phyloP scores from a whole-genome alignment of 2,329 filamentous ascomycete genomes.

The Blumeria hordei region DNA sequence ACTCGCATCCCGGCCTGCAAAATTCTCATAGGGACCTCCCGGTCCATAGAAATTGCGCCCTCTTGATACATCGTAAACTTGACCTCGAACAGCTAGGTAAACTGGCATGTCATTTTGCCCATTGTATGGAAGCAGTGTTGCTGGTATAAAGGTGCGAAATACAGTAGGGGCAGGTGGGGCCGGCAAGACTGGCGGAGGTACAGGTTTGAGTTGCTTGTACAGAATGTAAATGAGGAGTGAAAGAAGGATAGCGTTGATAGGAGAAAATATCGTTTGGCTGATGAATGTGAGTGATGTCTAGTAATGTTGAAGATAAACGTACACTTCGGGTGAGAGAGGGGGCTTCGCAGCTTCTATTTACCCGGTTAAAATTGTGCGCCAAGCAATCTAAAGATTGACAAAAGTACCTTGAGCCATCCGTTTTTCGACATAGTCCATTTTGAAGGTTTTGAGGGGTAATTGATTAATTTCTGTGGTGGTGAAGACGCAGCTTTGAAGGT shows the following conservation, averaged over 20 bases:
- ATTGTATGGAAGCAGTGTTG: conserved; percentile 65
- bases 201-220: conserved; percentile 29
- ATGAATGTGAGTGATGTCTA: not conserved
- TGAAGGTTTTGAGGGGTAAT: too few species aligned
- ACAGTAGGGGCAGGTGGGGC: conserved; percentile 31
- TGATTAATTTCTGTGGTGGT: too few species aligned
- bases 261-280: conserved; percentile 23
- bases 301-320: conserved; percentile 3
- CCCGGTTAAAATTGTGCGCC: not conserved
- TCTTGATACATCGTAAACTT: conserved; percentile 69
- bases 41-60: conserved; percentile 92
- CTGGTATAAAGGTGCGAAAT: conserved; percentile 49
- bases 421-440: conserved; percentile 16
- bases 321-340: conserved; percentile 13
- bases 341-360: conserved; percentile 12
- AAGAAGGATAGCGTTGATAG: conserved; percentile 37
- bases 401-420: conserved; percentile 14
- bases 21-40: conserved; percentile 85
- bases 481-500: too few species aligned
- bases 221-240: conserved; percentile 30
- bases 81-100: conserved; percentile 75
- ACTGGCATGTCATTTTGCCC: conserved; percentile 51
- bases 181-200: conserved; percentile 22
- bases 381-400: too few species aligned
- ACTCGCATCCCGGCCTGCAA: conserved; percentile 77